Conservation (phyloP, 345 rosid species). For the Salix caprea region DNA sequence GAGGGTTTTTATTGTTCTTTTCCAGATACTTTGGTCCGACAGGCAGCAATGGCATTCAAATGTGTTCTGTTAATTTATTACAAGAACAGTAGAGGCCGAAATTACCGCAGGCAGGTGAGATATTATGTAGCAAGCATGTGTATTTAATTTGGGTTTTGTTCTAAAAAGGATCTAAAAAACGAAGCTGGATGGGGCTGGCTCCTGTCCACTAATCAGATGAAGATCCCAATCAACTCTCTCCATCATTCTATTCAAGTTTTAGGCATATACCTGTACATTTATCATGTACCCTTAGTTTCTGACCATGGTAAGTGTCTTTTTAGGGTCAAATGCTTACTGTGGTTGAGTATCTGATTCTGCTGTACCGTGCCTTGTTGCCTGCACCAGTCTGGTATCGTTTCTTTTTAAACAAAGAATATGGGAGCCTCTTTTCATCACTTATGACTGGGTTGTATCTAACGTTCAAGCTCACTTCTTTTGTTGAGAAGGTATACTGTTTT, state of each 20-base stretch:
- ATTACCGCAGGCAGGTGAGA: slow-evolving; percentile 89
- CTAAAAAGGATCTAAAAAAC: neutral
- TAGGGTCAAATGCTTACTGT: slow-evolving; percentile 79
- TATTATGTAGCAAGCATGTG: neutral
- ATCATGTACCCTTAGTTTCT: slow-evolving; percentile 1
- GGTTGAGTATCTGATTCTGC: slow-evolving; percentile 65
- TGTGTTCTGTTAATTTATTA: slow-evolving; percentile 84
- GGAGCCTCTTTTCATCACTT: slow-evolving; percentile 77
- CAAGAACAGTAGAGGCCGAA: slow-evolving; percentile 90
- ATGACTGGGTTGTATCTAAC: slow-evolving; percentile 79
- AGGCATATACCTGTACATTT: neutral
- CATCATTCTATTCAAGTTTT: neutral
- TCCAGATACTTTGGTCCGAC: slow-evolving; percentile 90
- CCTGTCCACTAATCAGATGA: neutral
- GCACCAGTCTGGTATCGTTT: slow-evolving; percentile 89
- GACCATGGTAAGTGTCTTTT: slow-evolving; percentile 13
- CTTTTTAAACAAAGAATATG: slow-evolving; percentile 81
- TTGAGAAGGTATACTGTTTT: slow-evolving; percentile 52
- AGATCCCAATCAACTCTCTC: neutral
- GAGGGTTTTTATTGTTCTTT: slow-evolving; percentile 11
- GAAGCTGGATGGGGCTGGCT: neutral
- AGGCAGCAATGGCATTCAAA: slow-evolving; percentile 84
- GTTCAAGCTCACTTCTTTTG: slow-evolving; percentile 75
- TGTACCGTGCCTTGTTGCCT: slow-evolving; percentile 73
- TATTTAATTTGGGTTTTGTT: neutral